Evolutionary conservation across 352 stramenopile species (phyloP), one percentile per base, ranked within the genome.

Genomic region (Phytophthora fragariae): DNA sequence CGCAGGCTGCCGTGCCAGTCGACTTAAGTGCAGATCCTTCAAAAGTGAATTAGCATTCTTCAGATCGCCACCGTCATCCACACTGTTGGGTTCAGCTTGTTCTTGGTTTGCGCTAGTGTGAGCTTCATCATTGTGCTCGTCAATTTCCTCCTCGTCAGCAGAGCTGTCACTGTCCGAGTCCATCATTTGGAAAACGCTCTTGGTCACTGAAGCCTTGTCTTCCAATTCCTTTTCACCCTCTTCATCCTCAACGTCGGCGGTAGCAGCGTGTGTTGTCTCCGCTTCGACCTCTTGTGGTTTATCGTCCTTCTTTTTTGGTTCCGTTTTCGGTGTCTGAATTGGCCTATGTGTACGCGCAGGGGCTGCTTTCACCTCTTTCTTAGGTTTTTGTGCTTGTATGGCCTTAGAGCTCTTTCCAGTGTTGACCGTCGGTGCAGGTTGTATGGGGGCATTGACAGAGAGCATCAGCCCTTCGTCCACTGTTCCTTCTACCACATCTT

Each of bases 11-110:
- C 86, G 80, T 37, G 82, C 81, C 5, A 93, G 35, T n/a, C 85
- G 84, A 57, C 74, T 90, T 37, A 87, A 53, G 57, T 93, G 85
- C 10, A 95, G 70, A 12, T 93, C 80, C 41, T 89, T 87, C 31
- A 95, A 73, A 44, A 92, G 56, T 7, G 72, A 68, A 39, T 84
- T 88, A 0, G 80, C 76, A 54, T 66, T 52, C 31, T 73, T 65
- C 2, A 83, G 57, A 53, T 79, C 75, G 11, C 31, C 35, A 3
- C 65, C 61, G 37, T 61, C 57, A 21, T 68, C 31, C 14, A 49
- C 2, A 54, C n/a, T 41, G 24, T 15, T 50, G 53, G 50, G 47
- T 50, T 73, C 41, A 15, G 49, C 46, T 47, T 64, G 14, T 50
- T 62, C 21, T 50, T 66, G 14, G 33, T 15, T 14, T 0, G 8